Conservation (phyloP, 768 basidiomycete species). For the Paxillus ammoniavirescens region DNA sequence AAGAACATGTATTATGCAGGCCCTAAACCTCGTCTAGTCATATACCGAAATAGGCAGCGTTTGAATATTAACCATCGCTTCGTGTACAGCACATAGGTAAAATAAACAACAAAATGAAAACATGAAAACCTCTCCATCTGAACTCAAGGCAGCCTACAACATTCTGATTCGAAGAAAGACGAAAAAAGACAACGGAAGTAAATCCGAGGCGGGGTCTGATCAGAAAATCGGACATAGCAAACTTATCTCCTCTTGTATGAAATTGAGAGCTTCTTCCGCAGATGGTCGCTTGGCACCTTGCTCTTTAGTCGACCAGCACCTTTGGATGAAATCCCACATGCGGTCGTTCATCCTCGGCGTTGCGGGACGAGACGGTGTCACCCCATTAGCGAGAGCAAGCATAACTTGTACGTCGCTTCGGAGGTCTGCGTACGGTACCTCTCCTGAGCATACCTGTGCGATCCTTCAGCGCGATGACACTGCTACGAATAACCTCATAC, state of each 20-base stretch:
- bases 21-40: too few relatives aligned
- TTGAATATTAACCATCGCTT: too few relatives aligned
- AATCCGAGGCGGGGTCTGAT: too few relatives aligned
- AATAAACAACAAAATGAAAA: too few relatives aligned
- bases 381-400: conserved; percentile 4
- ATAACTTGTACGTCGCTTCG: conserved; percentile 8
- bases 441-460: conserved; percentile 5
- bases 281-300: not conserved
- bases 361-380: not conserved
- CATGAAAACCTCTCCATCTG: too few relatives aligned
- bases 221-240: too few relatives aligned
- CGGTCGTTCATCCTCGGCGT: not conserved
- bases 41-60: too few relatives aligned
- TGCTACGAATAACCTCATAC: conserved; percentile 4
- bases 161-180: too few relatives aligned
- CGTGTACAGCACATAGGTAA: too few relatives aligned
- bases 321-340: conserved; percentile 8
- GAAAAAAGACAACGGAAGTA: too few relatives aligned
- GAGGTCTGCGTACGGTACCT: conserved; percentile 10
- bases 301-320: conserved; percentile 4
- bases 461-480: not conserved
- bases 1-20: too few relatives aligned
- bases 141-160: too few relatives aligned
- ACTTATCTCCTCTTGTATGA: not conserved
- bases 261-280: not conserved